Percentiles rank a stretch among this genome's conserved stretches.
These are phyloP conservation scores for Coelastrella sp. DNA, from an alignment of 139 green algal genomes.

Conservation along the genomic window DNA sequence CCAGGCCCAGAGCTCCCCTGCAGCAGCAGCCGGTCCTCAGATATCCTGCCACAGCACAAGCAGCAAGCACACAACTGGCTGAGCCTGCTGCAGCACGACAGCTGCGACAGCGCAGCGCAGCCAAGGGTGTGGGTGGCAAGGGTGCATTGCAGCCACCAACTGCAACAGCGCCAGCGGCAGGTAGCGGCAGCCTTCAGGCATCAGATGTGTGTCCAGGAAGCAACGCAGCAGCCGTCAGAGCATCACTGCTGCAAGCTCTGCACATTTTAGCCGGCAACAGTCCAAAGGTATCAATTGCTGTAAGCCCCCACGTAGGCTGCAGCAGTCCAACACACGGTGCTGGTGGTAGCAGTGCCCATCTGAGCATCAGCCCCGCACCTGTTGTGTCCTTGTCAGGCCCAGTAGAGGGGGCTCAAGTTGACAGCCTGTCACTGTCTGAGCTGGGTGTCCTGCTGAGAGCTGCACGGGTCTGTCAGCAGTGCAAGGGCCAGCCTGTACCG, in stretches of 20 bases:
- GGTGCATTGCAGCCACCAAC: neutral
- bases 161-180: neutral
- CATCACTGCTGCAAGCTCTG: neutral
- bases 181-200: neutral
- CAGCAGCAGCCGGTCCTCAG: neutral
- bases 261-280: neutral
- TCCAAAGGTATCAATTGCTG: neutral
- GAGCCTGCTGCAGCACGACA: no score
- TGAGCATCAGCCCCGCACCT: neutral
- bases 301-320: neutral
- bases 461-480: neutral
- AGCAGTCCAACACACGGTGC: neutral
- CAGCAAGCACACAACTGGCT: neutral
- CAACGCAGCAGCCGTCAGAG: neutral
- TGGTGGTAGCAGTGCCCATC: neutral
- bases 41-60: neutral
- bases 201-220: neutral
- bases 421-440: neutral
- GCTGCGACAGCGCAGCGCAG: no score
- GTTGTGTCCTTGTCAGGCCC: neutral
- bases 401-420: neutral
- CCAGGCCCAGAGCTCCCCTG: neutral
- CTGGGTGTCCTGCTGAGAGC: neutral
- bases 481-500: neutral
- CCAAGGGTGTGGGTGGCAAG: no score